A percentile compares a stretch with the other conserved stretches of the same genome.
Evolutionary conservation across 1,284 basidiomycete species (phyloP).

Genomic region (Apiotrichum laibachii): DNA sequence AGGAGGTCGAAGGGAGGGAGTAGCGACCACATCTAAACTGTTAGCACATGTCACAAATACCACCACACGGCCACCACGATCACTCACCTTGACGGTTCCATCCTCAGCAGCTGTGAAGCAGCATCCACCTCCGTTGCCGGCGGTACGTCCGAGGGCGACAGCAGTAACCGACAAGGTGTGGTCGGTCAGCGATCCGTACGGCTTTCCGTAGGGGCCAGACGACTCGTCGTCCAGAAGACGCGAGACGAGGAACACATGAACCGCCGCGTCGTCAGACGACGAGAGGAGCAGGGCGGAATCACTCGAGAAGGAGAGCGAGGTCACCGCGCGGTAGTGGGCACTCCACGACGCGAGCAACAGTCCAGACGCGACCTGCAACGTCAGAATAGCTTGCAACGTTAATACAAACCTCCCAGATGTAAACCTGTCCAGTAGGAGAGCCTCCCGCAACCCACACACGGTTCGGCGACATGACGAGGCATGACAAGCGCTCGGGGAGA

Average conservation of each 20-base stretch:
- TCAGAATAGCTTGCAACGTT: slow-evolving; percentile 1
- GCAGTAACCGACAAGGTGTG: slow-evolving; percentile 88
- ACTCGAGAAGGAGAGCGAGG: slow-evolving; percentile 73
- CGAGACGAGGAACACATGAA: slow-evolving; percentile 84
- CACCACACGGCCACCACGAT: not conserved
- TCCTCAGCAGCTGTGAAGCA: slow-evolving; percentile 76
- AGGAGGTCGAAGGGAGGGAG: slow-evolving; percentile 66
- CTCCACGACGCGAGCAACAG: slow-evolving; percentile 86
- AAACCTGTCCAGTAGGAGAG: slow-evolving; percentile 80
- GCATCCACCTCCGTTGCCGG: slow-evolving; percentile 33
- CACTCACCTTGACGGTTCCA: slow-evolving; percentile 80
- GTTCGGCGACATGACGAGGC: slow-evolving; percentile 68
- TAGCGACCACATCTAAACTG: slow-evolving; percentile 70
- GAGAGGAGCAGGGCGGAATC: slow-evolving; percentile 79
- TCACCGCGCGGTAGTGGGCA: slow-evolving; percentile 88
- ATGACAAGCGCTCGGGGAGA: slow-evolving; percentile 80
- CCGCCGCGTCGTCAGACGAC: slow-evolving; percentile 82
- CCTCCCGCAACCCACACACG: slow-evolving; percentile 82
- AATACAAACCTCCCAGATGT: slow-evolving; percentile 83
- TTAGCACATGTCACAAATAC: not conserved
- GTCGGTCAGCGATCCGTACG: slow-evolving; percentile 79
- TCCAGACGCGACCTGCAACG: slow-evolving; percentile 74
- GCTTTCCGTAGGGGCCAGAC: slow-evolving; percentile 48
- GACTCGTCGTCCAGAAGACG: slow-evolving; percentile 32
- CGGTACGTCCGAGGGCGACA: slow-evolving; percentile 65